Conservation (phyloP, 176 grass and related monocot genomes). For the Bonia amplexicaulis region DNA sequence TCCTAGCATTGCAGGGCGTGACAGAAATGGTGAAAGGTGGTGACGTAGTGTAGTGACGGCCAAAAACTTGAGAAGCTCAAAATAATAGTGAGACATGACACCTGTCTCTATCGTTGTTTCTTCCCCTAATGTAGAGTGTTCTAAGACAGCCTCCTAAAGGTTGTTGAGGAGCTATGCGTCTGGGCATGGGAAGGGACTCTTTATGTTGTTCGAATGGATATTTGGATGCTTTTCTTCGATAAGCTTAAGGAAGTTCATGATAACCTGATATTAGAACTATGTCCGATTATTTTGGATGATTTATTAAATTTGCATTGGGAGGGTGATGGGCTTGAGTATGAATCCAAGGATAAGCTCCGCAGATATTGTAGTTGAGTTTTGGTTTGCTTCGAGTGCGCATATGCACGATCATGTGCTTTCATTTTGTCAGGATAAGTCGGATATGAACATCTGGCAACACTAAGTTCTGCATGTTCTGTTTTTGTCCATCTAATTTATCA, state of each 20-base stretch:
- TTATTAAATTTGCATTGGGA: background rate
- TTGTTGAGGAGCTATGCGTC: background rate
- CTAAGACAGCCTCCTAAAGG: background rate
- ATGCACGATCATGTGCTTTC: background rate
- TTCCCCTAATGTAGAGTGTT: background rate
- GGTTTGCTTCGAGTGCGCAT: background rate
- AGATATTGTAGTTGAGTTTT: background rate
- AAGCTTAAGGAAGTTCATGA: constrained; percentile 4
- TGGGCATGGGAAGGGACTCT: background rate
- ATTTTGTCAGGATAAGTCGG: background rate
- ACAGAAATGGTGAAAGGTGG: background rate
- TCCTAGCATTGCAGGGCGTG: background rate
- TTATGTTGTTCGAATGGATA: background rate
- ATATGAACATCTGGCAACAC: background rate
- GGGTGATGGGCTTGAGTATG: background rate
- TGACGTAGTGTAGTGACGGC: background rate
- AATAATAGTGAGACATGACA: background rate
- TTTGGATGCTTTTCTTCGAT: constrained; percentile 12
- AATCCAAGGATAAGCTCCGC: background rate
- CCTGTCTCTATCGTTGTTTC: background rate
- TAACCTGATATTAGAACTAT: background rate
- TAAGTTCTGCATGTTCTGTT: background rate
- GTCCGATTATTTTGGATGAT: background rate
- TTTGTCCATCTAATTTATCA: background rate
- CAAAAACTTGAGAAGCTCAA: background rate